Evolutionary conservation across 2,329 filamentous ascomycete species (phyloP), one percentile per base, ranked within the genome.

Genomic region (Cryoendolithus antarcticus): DNA sequence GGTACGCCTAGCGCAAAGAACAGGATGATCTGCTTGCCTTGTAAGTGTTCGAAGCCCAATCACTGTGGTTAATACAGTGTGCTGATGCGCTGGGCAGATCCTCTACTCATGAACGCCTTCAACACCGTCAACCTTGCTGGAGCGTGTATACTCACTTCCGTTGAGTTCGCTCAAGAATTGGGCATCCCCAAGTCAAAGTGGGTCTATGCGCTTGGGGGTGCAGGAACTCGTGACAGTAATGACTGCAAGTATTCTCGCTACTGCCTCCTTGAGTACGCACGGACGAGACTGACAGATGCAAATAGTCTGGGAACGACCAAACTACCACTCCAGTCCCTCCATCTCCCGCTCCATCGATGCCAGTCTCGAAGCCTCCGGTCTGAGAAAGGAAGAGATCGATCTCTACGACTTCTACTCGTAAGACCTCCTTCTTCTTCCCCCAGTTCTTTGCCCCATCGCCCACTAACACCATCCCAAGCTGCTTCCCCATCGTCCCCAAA

Each of bases 401-500:
- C 52, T 76, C 2, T 72, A 67, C 45, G 77, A 81, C 46, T 71
- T 82, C 41, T 82, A 82, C 59, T 77, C 73, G 67, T 71, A 43
- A 30, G 52, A 47, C 6, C n/a, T 10, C 21, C 19, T 30, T 31
- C 10, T 28, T 31, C 19, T 9, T 10, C 9, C 28, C 33, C 13
- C 30, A 30, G 15, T 24, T 37, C n/a, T 11, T 24, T 15, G 15
- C 11, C 10, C 29, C n/a, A 13, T 0, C 19, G 29, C 24, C 0
- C 7, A 6, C 37, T 39, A 24, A 39, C 30, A 29, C 31, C 4
- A 9, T 4, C 6, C 27, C 24, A n/a, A 76, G 74, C 0, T 82
- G 78, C 48, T 82, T 82, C 44, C 78, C 78, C 0, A 78, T 82
- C 21, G 76, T 82, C 0, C 78, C 77, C 0, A 82, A 82, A 51